Conservation (phyloP, 1,139 yeast genomes). For the Blastobotrys petasosporus region DNA sequence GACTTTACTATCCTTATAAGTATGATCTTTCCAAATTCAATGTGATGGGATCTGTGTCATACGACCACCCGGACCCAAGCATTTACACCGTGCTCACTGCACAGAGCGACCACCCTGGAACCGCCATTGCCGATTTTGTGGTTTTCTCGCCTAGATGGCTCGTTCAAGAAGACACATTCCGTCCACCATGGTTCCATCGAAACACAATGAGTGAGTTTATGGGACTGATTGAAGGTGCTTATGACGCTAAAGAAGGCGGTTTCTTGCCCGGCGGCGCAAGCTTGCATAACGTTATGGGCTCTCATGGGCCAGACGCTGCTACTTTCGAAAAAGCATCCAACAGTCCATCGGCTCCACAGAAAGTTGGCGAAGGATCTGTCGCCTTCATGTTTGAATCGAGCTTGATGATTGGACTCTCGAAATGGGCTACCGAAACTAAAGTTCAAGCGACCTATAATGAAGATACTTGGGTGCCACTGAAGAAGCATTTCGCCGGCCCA, state of each 20-base stretch:
- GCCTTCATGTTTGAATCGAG: constrained; percentile 30
- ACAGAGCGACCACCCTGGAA: constrained; percentile 26
- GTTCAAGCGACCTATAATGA: constrained; percentile 23
- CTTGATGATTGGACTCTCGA: constrained; percentile 23
- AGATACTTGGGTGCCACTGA: constrained; percentile 23
- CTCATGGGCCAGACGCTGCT: constrained; percentile 30
- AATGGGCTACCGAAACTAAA: constrained; percentile 23
- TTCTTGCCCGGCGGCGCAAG: constrained; percentile 33
- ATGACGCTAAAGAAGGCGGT: constrained; percentile 29
- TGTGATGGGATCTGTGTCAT: constrained; percentile 29
- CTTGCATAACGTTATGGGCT: constrained; percentile 29
- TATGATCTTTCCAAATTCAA: constrained; percentile 29
- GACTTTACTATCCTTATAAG: constrained; percentile 30
- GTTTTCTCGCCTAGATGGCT: constrained; percentile 32
- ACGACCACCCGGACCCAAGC: constrained; percentile 30
- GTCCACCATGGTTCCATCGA: constrained; percentile 32
- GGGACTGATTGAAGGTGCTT: constrained; percentile 30
- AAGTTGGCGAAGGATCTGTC: constrained; percentile 28
- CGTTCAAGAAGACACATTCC: constrained; percentile 30
- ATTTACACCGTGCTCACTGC: constrained; percentile 30
- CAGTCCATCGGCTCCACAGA: constrained; percentile 21
- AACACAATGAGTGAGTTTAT: constrained; percentile 31
- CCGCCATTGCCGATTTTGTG: constrained; percentile 32
- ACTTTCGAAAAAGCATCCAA: constrained; percentile 26
- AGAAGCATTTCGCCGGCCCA: constrained; percentile 17